phyloP scores from a whole-genome alignment of 257 asterid genomes.

The Solanum etuberosum region DNA sequence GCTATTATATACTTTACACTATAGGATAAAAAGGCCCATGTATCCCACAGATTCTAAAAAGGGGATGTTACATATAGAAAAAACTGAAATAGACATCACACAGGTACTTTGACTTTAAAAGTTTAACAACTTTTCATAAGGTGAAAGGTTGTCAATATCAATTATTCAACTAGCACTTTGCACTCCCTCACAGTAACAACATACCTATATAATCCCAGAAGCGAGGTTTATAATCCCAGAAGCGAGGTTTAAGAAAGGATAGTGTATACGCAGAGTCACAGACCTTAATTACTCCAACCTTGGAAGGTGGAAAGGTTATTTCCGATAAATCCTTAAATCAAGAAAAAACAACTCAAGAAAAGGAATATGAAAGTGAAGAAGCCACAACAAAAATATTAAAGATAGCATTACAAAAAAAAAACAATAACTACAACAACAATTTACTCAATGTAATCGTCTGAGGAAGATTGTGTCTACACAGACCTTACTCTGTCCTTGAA shows the following conservation, averaged over 20 bases:
- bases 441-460: neutral
- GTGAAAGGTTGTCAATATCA: neutral
- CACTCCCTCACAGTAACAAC: neutral
- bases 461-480: neutral
- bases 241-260: fast-evolving
- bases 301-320: neutral
- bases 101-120: neutral
- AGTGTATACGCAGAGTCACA: too few relatives aligned
- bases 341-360: too few relatives aligned
- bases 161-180: neutral
- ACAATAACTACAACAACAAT: too few relatives aligned
- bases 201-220: neutral
- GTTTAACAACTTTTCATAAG: neutral
- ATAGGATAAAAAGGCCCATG: neutral
- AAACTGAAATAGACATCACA: neutral
- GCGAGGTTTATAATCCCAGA: too few relatives aligned
- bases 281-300: neutral
- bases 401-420: too few relatives aligned
- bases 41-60: neutral
- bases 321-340: neutral
- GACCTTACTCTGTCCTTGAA: neutral
- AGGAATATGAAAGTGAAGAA: too few relatives aligned
- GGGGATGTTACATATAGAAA: neutral
- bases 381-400: too few relatives aligned
- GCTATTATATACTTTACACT: neutral